phyloP scores from a whole-genome alignment of 345 rosid genomes.

The Adansonia digitata region DNA sequence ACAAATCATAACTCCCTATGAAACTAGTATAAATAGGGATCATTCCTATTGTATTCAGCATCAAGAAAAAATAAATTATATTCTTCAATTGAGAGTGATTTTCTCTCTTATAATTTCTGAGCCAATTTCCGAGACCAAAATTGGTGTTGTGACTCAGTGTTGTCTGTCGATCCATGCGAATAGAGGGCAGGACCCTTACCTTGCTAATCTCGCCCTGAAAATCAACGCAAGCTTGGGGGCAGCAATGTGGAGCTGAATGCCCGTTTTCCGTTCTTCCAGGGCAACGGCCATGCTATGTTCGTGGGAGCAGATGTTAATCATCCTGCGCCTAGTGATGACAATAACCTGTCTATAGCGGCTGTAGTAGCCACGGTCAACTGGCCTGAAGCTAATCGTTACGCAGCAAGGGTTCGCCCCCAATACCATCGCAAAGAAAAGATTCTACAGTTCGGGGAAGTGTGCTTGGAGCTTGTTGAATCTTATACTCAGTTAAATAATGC shows the following conservation, averaged over 20 bases:
- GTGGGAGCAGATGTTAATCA: slow-evolving; percentile 94
- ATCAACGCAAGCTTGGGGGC: slow-evolving; percentile 89
- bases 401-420: slow-evolving; percentile 64
- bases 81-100: too few relatives aligned
- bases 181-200: slow-evolving; percentile 50
- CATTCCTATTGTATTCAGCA: too few relatives aligned
- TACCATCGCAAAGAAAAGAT: slow-evolving; percentile 58
- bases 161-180: slow-evolving; percentile 45
- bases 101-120: too few relatives aligned
- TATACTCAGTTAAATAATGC: slow-evolving; percentile 33
- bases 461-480: slow-evolving; percentile 53
- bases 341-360: slow-evolving; percentile 74
- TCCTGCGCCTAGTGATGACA: slow-evolving; percentile 42
- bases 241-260: slow-evolving; percentile 72
- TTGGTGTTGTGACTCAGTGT: slow-evolving; percentile 82
- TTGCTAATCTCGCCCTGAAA: slow-evolving; percentile 68
- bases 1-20: too few relatives aligned
- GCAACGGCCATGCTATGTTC: slow-evolving; percentile 56
- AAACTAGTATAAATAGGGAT: too few relatives aligned
- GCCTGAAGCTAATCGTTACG: slow-evolving; percentile 80
- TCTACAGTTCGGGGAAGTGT: slow-evolving; percentile 52
- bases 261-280: slow-evolving; percentile 37
- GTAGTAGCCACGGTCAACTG: slow-evolving; percentile 81
- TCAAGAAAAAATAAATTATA: too few relatives aligned
- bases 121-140: slow-evolving; percentile 64